phyloP scores from a whole-genome alignment of 176 grass and related monocot genomes.

The Avena insularis region DNA sequence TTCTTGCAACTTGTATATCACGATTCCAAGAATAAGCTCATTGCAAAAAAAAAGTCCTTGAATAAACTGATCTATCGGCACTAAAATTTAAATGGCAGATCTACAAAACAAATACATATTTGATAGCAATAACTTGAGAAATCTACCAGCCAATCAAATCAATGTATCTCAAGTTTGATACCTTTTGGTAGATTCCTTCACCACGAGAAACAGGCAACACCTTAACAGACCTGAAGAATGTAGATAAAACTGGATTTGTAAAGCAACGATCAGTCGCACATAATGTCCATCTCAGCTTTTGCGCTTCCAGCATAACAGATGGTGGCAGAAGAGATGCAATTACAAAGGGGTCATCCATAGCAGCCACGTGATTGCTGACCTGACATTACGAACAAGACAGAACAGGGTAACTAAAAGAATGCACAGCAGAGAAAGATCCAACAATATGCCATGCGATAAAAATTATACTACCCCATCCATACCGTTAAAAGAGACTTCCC shows the following conservation, averaged over 20 bases:
- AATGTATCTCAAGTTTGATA: slow-evolving; percentile 40
- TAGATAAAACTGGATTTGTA: slow-evolving; percentile 79
- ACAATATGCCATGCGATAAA: neutral
- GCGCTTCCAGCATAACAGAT: slow-evolving; percentile 73
- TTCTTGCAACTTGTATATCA: neutral
- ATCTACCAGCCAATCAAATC: neutral
- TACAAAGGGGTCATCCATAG: slow-evolving; percentile 89
- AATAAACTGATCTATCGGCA: slow-evolving; percentile 3
- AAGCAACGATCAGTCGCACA: slow-evolving; percentile 95
- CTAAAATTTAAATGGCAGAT: neutral
- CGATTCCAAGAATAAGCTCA: neutral
- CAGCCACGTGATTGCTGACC: slow-evolving; percentile 98
- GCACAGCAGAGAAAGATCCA: neutral
- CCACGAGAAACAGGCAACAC: slow-evolving; percentile 92
- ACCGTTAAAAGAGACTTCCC: slow-evolving; percentile 85
- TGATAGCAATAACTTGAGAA: slow-evolving; percentile 22
- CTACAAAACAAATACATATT: neutral
- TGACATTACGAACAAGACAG: slow-evolving; percentile 46
- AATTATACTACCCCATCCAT: slow-evolving; percentile 19
- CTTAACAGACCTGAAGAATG: slow-evolving; percentile 89
- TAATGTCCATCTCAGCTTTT: slow-evolving; percentile 92
- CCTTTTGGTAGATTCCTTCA: slow-evolving; percentile 94
- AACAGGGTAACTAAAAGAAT: neutral
- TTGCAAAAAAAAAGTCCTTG: neutral
- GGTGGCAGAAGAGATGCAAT: slow-evolving; percentile 88